Percentiles rank a stretch among this genome's conserved stretches.
Conservation (phyloP, 2,329 filamentous ascomycete species). For the Phialemoniopsis sp. region DNA sequence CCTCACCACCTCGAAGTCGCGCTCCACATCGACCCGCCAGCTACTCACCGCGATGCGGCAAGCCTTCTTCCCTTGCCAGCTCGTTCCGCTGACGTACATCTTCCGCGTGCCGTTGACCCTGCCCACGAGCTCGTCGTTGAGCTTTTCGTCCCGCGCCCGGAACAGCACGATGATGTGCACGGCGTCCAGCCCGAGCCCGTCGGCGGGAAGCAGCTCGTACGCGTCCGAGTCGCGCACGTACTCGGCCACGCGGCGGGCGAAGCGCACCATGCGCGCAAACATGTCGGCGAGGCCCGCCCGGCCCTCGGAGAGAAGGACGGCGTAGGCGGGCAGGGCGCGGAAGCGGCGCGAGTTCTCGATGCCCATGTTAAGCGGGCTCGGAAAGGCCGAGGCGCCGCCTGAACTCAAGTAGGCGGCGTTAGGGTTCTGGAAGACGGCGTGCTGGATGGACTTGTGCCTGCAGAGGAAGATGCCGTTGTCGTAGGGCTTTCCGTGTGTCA, state of each 20-base stretch:
- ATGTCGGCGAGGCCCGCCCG: constrained; percentile 63
- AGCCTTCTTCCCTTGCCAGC: constrained; percentile 70
- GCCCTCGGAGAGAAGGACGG: constrained; percentile 73
- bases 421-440: constrained; percentile 72
- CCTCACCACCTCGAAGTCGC: constrained; percentile 63
- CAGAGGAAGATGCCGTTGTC: constrained; percentile 90
- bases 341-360: constrained; percentile 91
- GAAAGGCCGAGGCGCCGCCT: constrained; percentile 40
- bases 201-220: constrained; percentile 64
- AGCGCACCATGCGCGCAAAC: constrained; percentile 65
- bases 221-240: constrained; percentile 56
- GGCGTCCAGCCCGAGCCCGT: constrained; percentile 36
- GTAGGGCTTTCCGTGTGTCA: constrained; percentile 68
- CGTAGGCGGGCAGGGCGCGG: constrained; percentile 84
- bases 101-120: constrained; percentile 69
- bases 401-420: constrained; percentile 75
- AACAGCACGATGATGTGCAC: constrained; percentile 73
- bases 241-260: constrained; percentile 64
- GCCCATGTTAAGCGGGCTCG: constrained; percentile 82
- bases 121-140: constrained; percentile 65
- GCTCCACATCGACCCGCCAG: constrained; percentile 69
- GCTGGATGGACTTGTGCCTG: constrained; percentile 53
- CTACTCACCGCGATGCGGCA: constrained; percentile 83
- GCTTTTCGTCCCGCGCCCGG: constrained; percentile 57
- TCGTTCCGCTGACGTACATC: constrained; percentile 81